phyloP scores from a whole-genome alignment of 2,329 filamentous ascomycete genomes.

The Aspergillus aculeatinus region DNA sequence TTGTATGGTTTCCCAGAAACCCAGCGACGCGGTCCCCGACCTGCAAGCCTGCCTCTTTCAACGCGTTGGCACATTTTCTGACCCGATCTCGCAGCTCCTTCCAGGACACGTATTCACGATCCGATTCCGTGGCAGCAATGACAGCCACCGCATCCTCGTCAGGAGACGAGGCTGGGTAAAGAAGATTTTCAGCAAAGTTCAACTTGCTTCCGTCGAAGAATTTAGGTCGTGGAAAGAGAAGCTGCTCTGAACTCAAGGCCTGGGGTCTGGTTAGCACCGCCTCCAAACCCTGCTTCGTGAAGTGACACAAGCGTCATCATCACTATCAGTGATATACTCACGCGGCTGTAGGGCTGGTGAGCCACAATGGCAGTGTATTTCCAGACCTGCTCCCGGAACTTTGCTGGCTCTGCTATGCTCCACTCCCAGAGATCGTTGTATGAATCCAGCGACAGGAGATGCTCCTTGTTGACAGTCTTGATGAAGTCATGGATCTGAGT shows the following conservation, averaged over 20 bases:
- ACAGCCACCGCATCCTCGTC: conserved; percentile 66
- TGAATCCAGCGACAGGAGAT: conserved; percentile 60
- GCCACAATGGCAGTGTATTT: conserved; percentile 74
- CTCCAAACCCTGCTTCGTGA: too few relatives aligned
- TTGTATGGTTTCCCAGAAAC: conserved; percentile 85
- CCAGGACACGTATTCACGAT: conserved; percentile 70
- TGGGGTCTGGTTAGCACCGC: conserved; percentile 35
- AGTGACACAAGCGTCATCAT: not conserved
- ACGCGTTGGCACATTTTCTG: conserved; percentile 66
- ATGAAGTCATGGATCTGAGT: conserved; percentile 75
- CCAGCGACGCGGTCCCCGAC: conserved; percentile 63
- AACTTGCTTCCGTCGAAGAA: conserved; percentile 79
- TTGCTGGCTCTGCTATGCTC: conserved; percentile 73
- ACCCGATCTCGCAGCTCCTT: conserved; percentile 75
- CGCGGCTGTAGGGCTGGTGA: conserved; percentile 55
- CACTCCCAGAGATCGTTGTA: conserved; percentile 80
- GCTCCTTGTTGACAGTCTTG: conserved; percentile 65
- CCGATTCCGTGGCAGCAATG: conserved; percentile 76
- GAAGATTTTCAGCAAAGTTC: conserved; percentile 93
- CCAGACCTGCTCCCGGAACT: conserved; percentile 87
- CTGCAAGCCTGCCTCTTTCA: conserved; percentile 65
- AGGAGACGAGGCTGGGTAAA: conserved; percentile 66
- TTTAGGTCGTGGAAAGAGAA: conserved; percentile 81
- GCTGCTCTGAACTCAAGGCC: conserved; percentile 65
- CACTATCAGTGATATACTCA: conserved; percentile 22